Evolutionary conservation across 306 rosid species (phyloP), one percentile per base, ranked within the genome.

Genomic region (Leucaena leucocephala): DNA sequence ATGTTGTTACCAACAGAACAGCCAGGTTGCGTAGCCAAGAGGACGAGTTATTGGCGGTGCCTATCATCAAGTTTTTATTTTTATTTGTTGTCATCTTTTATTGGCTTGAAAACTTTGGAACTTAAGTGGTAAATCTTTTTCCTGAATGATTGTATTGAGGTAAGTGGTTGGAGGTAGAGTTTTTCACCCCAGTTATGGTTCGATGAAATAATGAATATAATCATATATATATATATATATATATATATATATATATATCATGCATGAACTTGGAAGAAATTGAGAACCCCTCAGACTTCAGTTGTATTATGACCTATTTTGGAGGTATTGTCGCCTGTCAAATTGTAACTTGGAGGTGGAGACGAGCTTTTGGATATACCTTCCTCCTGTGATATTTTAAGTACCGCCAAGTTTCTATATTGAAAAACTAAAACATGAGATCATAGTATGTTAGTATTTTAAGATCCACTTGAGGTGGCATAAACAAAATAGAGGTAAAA

Each of bases 21-120:
- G 92, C 97, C 42, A 87, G 97, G 93, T 68, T 91, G 86, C 90
- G 91, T 49, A 91, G 96, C 83, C 96, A 91, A 84, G 96, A 91
- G 76, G 92, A 89, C 4, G 94, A 89, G 83, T 91, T 71, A 88
- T 76, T 54, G 68, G n/a, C 13, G 33, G 13, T 64, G 45, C 79
- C 75, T 27, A 27, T 27, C 35, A 59, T 78, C 9, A 22, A 33
- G 39, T 68, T 68, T 68, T 68, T 40, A n/a, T 67, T n/a, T 15
- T 45, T 40, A 17, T 62, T 81, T 84, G 71, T 12, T 5, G 27
- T 27, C 27, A 17, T 55, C 40, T 34, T 49, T 63, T 71, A 45
- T 70, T 50, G 52, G 21, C 72, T 84, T 82, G 73, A 70, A 38
- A 71, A 61, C 62, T 72, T 67, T 66, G 27, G 76, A 38, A 8